phyloP scores from a whole-genome alignment of 495 filamentous ascomycete species.

The Parachaetomium inaequale region DNA sequence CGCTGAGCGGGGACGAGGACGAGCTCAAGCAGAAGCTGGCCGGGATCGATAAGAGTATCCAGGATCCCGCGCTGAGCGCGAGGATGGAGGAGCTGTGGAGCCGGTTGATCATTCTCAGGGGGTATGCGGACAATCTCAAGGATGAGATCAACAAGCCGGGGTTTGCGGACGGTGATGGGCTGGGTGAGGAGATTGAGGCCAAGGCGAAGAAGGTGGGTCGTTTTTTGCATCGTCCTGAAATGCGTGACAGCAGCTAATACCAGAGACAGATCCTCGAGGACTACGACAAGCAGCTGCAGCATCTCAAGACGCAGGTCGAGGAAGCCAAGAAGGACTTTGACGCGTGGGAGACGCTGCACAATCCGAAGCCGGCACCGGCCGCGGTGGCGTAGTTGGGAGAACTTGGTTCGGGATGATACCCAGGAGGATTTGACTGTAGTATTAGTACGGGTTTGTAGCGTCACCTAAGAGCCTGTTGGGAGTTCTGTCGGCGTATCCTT shows the following conservation, averaged over 20 bases:
- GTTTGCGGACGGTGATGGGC: slow-evolving; percentile 45
- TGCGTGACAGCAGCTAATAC: slow-evolving; percentile 4
- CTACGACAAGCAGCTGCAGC: slow-evolving; percentile 81
- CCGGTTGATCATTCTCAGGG: slow-evolving; percentile 77
- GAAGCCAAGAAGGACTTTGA: slow-evolving; percentile 74
- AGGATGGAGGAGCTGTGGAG: slow-evolving; percentile 96
- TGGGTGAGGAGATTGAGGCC: slow-evolving; percentile 75
- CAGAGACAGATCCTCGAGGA: slow-evolving; percentile 72
- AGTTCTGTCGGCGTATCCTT: background rate
- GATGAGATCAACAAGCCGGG: slow-evolving; percentile 69
- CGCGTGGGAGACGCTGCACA: slow-evolving; percentile 64
- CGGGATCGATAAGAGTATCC: slow-evolving; percentile 66
- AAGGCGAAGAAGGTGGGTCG: slow-evolving; percentile 76
- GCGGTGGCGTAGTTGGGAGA: background rate
- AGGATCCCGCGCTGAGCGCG: slow-evolving; percentile 79
- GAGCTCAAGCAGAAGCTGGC: slow-evolving; percentile 80
- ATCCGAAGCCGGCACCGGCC: slow-evolving; percentile 28
- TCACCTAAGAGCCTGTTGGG: background rate
- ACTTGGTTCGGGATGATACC: slow-evolving; percentile 11
- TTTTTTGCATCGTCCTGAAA: background rate
- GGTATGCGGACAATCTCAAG: slow-evolving; percentile 73
- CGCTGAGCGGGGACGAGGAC: slow-evolving; percentile 87
- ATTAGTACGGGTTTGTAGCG: background rate
- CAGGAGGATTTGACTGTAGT: slow-evolving; percentile 5
- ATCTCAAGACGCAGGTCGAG: slow-evolving; percentile 77